Evolutionary conservation across 2,329 filamentous ascomycete genomes (phyloP), one percentile per base, ranked within the genome.

Genomic region (Botryotinia convoluta): DNA sequence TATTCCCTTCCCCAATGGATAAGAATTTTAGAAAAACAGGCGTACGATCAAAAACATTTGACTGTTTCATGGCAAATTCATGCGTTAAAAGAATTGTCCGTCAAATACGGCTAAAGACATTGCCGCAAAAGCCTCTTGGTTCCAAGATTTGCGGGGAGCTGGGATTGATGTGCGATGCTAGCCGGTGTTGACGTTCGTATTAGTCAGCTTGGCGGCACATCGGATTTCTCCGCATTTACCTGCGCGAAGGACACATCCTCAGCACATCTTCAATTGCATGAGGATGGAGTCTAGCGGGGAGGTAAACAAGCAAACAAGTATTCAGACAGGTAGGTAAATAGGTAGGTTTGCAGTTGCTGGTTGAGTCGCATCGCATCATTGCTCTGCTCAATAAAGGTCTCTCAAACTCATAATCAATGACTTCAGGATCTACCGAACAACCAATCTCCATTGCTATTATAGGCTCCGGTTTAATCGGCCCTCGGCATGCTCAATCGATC

Each of bases 401-500:
- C n/a, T 26, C 16, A 54, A 18, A 37, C 42, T 48, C 20, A 22
- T 32, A 65, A n/a, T n/a, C 29, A 18, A 48, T 37, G 22, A 37
- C 20, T 39, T n/a, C 26, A 51, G 35, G 4, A 32, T 44, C 54
- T 48, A 45, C n/a, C n/a, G n/a, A 63, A 57, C 35, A 44, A 74
- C 69, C 69, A 61, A 39, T 71, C 68, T 77, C 57, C 83, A 83
- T 87, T 69, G 83, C 83, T 37, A 81, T 87, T 68, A 80, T 87
- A 72, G 86, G 85, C 51, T 82, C 82, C 44, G 86, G 86, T 3
- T 10, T n/a, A n/a, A 51, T 51, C 12, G 26, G 48, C n/a, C 48
- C 48, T n/a, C 48, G 48, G 48, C 48, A 51, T 51, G 48, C 48
- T 1, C 48, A 51, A 51, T 51, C 48, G 5, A 51, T 51, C 6